Evolutionary conservation across 1,284 basidiomycete species (phyloP), one percentile per base, ranked within the genome.

Genomic region (Cryptococcus jaspeensis): DNA sequence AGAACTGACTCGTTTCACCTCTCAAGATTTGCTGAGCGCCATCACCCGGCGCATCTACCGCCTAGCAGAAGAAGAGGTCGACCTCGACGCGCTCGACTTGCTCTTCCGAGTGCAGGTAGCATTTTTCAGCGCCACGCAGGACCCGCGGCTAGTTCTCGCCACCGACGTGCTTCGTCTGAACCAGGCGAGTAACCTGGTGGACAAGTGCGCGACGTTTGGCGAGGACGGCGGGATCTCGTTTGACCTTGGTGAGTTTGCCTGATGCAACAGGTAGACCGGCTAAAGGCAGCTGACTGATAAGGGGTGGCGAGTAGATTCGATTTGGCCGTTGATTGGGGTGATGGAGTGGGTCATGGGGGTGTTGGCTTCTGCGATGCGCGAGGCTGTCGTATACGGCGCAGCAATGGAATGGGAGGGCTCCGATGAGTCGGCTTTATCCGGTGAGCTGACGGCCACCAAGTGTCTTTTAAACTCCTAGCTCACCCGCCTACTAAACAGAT

Each of bases 271-370:
- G 9, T 5, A 9, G 28, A 32, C 4, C 9, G 28, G 5, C 28
- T 9, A 32, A 9, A 32, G 5, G 4, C 28, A 4, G 28, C 28
- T 32, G 28, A 32, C 28, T n/a, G n/a, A n/a, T n/a, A n/a, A n/a
- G n/a, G n/a, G n/a, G n/a, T n/a, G n/a, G n/a, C 28, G 28, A 9
- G 6, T 52, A 66, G 72, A 73, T 53, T 67, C 64, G 11, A 60
- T 71, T 8, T 75, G 71, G 71, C 62, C 66, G 45, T 55, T 73
- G 16, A 60, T 72, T 20, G 58, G 58, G 15, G 57, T 72, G n/a
- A 57, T 69, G 15, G 73, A 75, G 56, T 75, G 70, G 69, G 57
- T 56, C 6, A 57, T 66, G 1, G 25, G 48, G 3, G 41, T 62
- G 23, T 50, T 75, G 0, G 59, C 62, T 2, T 28, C 22, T n/a